Evolutionary conservation across 2,329 filamentous ascomycete genomes (phyloP), one percentile per base, ranked within the genome.

Genomic region (Akanthomyces dipterigenus): DNA sequence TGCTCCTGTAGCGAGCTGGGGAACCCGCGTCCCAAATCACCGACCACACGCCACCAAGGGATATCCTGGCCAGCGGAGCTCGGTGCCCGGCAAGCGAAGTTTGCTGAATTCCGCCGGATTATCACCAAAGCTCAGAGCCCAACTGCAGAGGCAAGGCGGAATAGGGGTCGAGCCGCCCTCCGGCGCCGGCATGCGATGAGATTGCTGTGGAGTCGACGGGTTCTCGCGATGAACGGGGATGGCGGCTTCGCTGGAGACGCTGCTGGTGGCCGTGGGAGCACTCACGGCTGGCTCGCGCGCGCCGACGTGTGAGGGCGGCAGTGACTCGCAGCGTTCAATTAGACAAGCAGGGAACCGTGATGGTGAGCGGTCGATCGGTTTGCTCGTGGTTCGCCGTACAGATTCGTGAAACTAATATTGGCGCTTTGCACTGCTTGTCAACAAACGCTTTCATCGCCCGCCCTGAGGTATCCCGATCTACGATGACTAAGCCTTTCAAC

Each of bases 191-290:
- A 12, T 53, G 28, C 31, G 20, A 56, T n/a, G 57, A 60, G 57
- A 53, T 60, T 60, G 57, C 57, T 42, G 57, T 60, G 57, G 57
- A 45, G 57, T 43, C 36, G 42, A 7, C 20, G 20, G 28, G 20
- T 16, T 49, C 20, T 49, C 34, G 22, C 31, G 22, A 48, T 49
- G 26, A 3, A 45, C 48, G 24, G 26, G n/a, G 16, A 40, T 24
- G 51, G 26, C 53, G 38, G 24, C 24, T 43, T 43, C 11, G 31
- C 8, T 11, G 31, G 31, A 34, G 31, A 34, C 31, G 31, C 31
- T 34, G 31, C 31, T 34, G 31, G 31, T 34, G 31, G 31, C 28
- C 28, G 28, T 31, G 8, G 28, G 28, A 31, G 28, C 54, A 20
- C n/a, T 45, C n/a, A 43, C 8, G 24, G n/a, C 34, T 36, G 31